Evolutionary conservation across 1,139 yeast species (phyloP), one percentile per base, ranked within the genome.

Genomic region (Blastobotrys aristatus): DNA sequence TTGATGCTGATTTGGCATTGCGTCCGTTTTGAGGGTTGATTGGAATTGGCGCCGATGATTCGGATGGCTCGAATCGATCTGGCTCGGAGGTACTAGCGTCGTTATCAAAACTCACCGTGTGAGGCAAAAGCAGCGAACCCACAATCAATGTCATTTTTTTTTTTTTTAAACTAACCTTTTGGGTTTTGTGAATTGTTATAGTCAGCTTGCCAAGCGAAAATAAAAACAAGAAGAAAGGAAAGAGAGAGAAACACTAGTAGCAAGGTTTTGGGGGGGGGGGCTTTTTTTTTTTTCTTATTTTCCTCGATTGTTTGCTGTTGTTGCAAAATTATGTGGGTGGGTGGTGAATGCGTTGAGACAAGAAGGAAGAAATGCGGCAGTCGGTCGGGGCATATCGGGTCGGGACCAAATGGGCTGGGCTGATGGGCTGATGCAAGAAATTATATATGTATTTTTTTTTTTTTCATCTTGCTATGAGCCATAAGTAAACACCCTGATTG

Each of bases 91-190:
- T 35, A 34, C 39, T 10, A 38, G 29, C 21, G 36, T 64, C 73
- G 3, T 81, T 75, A 57, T 82, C 83, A 59, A 83, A 83, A 55
- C 80, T 83, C 31, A 82, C 85, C 2, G 90, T 81, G 57, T 81
- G 80, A 3, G 92, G 90, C 36, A 84, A 69, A 55, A 83, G 82
- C 60, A 59, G 39, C 21, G 63, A 58, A 29, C 55, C 63, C 16
- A 59, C 60, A 32, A 59, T 46, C 35, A 59, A 40, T 20, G 58
- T 55, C 63, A 59, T 59, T 17, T 24, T 32, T 4, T 22, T 11
- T 31, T 26, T 6, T 18, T 34, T 18, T 10, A 34, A 16, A 16
- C 5, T 34, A 34, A 11, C 24, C 5, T 18, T 34, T 34, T 34
- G 10, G 10, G 24, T 17, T 20, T 10, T 34, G 13, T 31, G 7